Evolutionary conservation across 768 basidiomycete genomes (phyloP).

Genomic region (Boletus rex-veris): DNA sequence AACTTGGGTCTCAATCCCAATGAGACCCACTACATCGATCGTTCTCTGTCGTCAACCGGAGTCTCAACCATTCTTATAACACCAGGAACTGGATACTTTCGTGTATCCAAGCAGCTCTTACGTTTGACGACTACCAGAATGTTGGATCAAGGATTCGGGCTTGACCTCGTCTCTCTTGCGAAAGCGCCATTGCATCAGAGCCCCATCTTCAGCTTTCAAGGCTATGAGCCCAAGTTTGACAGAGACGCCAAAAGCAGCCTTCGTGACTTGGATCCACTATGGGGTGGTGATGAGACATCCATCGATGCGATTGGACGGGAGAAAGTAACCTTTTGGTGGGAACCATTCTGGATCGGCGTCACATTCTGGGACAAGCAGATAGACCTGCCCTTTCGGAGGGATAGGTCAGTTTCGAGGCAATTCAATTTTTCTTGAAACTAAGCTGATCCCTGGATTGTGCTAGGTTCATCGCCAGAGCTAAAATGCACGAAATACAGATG

Average conservation of each 20-base stretch:
- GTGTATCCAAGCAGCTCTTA: slow-evolving; percentile 85
- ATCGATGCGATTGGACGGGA: slow-evolving; percentile 33
- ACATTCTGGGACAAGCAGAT: slow-evolving; percentile 87
- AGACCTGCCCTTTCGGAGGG: slow-evolving; percentile 76
- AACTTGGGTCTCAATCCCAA: slow-evolving; percentile 90
- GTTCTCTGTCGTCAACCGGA: slow-evolving; percentile 88
- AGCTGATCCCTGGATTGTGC: slow-evolving; percentile 1
- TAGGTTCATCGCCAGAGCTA: slow-evolving; percentile 91
- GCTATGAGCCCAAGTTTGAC: slow-evolving; percentile 56
- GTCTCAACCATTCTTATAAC: slow-evolving; percentile 80
- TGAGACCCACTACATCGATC: slow-evolving; percentile 93
- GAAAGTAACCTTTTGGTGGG: slow-evolving; percentile 78
- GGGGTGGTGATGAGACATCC: slow-evolving; percentile 62
- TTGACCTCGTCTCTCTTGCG: slow-evolving; percentile 84
- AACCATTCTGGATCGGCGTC: slow-evolving; percentile 81
- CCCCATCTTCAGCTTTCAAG: slow-evolving; percentile 87
- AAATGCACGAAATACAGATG: slow-evolving; percentile 97
- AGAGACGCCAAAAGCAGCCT: slow-evolving; percentile 43
- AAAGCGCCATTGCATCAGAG: slow-evolving; percentile 92
- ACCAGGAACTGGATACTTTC: slow-evolving; percentile 91
- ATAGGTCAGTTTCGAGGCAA: slow-evolving; percentile 48
- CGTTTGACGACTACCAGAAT: slow-evolving; percentile 90
- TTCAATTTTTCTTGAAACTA: neutral
- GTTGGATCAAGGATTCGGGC: slow-evolving; percentile 87
- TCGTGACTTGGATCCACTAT: slow-evolving; percentile 64